phyloP scores from a whole-genome alignment of 805 yeast species.

The Kodamaea leandrae region DNA sequence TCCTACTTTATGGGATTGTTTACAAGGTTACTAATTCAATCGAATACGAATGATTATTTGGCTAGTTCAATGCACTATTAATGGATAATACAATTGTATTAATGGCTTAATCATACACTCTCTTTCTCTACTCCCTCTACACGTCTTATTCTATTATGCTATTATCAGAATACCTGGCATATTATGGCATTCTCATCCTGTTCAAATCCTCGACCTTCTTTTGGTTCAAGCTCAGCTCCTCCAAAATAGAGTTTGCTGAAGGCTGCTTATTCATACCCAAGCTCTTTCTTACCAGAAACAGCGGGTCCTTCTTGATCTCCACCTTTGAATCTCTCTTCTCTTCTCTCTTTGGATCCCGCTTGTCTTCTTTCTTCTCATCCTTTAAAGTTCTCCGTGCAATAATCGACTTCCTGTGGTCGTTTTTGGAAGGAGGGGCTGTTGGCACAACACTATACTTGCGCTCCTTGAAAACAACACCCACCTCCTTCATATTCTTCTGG shows the following conservation, averaged over 20 bases:
- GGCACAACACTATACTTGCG: constrained; percentile 74
- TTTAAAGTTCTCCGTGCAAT: background rate
- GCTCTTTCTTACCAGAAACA: constrained; percentile 3
- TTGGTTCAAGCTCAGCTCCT: constrained; percentile 15
- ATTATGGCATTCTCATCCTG: constrained; percentile 26
- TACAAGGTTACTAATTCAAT: too few relatives aligned
- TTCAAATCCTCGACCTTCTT: constrained; percentile 30
- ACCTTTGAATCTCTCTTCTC: background rate
- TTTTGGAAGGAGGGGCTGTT: constrained; percentile 57
- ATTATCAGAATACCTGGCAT: too few relatives aligned
- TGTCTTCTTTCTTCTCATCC: background rate
- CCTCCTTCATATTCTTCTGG: constrained; percentile 61
- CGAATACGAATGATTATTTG: too few relatives aligned
- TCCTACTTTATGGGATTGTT: too few relatives aligned
- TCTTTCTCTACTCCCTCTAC: background rate
- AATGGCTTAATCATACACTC: background rate
- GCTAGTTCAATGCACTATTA: too few relatives aligned
- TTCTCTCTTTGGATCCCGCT: background rate
- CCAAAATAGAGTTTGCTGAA: background rate
- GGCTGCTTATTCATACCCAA: constrained; percentile 5
- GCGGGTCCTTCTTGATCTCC: background rate
- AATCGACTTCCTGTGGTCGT: constrained; percentile 6
- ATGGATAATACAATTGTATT: background rate
- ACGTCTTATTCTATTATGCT: background rate
- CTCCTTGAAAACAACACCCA: constrained; percentile 67